Percentiles rank a stretch among this genome's conserved stretches.
phyloP scores from a whole-genome alignment of 2,329 filamentous ascomycete genomes.

The Pseudogymnoascus verrucosus region DNA sequence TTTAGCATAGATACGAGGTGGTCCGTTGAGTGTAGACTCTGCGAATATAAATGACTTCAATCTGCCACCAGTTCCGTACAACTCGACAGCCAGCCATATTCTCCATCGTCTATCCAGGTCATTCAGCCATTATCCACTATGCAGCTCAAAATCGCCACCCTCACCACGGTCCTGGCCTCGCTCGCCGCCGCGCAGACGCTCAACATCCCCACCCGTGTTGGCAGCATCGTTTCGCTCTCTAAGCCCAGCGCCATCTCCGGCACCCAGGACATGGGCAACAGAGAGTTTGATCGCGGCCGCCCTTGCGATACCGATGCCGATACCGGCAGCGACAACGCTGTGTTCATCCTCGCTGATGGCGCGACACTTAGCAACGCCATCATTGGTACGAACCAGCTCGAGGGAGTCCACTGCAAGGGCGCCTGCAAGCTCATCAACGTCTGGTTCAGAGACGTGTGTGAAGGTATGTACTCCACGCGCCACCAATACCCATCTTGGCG shows the following conservation, averaged over 20 bases:
- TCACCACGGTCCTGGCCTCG: too few species aligned
- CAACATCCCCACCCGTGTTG: background rate
- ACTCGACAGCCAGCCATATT: too few species aligned
- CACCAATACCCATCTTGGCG: too few species aligned
- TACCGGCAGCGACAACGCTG: background rate
- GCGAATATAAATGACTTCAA: too few species aligned
- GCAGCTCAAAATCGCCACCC: too few species aligned
- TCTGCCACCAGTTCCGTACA: too few species aligned
- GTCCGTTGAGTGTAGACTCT: too few species aligned
- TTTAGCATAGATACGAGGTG: too few species aligned
- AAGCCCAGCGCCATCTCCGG: background rate
- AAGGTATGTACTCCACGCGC: too few species aligned
- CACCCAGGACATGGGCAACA: background rate
- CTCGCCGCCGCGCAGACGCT: background rate
- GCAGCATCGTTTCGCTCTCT: background rate
- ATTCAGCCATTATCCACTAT: too few species aligned
- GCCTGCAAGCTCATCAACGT: background rate
- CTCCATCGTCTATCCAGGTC: too few species aligned
- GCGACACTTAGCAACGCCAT: background rate
- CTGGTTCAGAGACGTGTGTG: background rate
- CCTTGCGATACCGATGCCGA: background rate
- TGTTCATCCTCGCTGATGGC: background rate
- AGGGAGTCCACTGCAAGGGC: background rate
- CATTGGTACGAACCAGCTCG: background rate
- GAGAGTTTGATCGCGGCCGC: background rate